Evolutionary conservation across 2,329 filamentous ascomycete genomes (phyloP).

Genomic region (Aureobasidium uvarum): DNA sequence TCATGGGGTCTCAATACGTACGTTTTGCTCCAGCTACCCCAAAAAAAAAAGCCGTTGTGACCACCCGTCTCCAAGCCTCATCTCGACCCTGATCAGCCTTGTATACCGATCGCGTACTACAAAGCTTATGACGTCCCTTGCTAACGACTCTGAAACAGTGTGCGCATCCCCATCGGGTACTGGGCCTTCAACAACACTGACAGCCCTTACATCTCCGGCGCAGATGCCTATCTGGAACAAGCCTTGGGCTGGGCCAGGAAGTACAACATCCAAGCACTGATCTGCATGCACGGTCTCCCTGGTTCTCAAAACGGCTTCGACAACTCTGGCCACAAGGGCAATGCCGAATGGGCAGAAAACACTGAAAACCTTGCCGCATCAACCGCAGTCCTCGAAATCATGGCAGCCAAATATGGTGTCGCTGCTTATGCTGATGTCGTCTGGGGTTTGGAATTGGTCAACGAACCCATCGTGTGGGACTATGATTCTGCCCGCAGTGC

Average conservation of each 20-base stretch:
- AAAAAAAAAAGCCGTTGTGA: background rate
- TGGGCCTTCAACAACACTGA: slow-evolving; percentile 58
- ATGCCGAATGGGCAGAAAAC: slow-evolving; percentile 46
- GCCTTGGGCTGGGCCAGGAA: slow-evolving; percentile 57
- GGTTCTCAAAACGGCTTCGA: slow-evolving; percentile 62
- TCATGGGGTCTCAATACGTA: slow-evolving; percentile 38
- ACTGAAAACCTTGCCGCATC: slow-evolving; percentile 51
- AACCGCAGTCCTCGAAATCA: slow-evolving; percentile 55
- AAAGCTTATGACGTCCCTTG: background rate
- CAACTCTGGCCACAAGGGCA: slow-evolving; percentile 56
- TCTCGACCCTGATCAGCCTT: slow-evolving; percentile 14
- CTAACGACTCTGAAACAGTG: slow-evolving; percentile 31
- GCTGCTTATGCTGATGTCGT: slow-evolving; percentile 57
- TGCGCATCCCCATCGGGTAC: slow-evolving; percentile 59
- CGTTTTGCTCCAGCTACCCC: background rate
- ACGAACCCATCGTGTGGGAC: slow-evolving; percentile 54
- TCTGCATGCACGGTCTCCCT: slow-evolving; percentile 58
- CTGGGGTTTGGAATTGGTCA: slow-evolving; percentile 56
- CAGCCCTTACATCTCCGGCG: slow-evolving; percentile 53
- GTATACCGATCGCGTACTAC: background rate
- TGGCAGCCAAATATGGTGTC: slow-evolving; percentile 58
- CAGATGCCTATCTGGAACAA: slow-evolving; percentile 54
- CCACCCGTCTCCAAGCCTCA: background rate
- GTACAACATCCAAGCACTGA: slow-evolving; percentile 55
- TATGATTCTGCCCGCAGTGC: slow-evolving; percentile 45